Evolutionary conservation across 1,139 yeast genomes (phyloP), one percentile per base, ranked within the genome.

Genomic region (Suhomyces anneliseae): DNA sequence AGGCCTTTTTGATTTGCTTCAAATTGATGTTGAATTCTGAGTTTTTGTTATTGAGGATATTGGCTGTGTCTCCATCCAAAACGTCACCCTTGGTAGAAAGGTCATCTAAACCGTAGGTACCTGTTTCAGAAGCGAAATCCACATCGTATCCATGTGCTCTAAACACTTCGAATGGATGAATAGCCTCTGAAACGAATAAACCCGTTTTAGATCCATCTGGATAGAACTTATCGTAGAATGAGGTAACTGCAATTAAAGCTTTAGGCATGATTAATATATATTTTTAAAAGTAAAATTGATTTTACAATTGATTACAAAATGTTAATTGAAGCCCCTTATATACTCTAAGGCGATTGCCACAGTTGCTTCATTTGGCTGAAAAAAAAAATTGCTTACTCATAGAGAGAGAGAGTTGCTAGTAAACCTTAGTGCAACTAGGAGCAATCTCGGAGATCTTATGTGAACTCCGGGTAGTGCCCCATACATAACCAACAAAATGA

Each of bases 51-150:
- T 52, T 50, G 40, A 38, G 54, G 34, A 48, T 49, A 31, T 45
- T 44, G 31, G 48, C 50, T 37, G 54, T 56, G 15, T 58, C 57
- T 8, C 54, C 57, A 15, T 42, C 42, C 47, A 60, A 53, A 43
- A 44, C 48, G 31, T 55, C 58, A 27, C 50, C 40, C 7, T 32
- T 34, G 8, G 55, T 35, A 8, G 64, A 59, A 48, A 55, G 55
- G 27, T 54, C 61, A 43, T 61, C 65, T 37, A 54, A 50, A 5
- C 64, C 65, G 26, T 48, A 57, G n/a, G 54, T 50, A 1, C 65
- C 65, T 8, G 56, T 58, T 39, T 60, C 65, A 1, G 64, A 59
- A 26, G 50, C 61, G 33, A 60, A 55, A 34, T 58, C 59, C n/a
- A 61, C 57, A 0, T 59, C 61, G 36, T 45, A 49, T 10, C 59